These are phyloP conservation scores for Zea mays DNA, from an alignment of 176 grass and related monocot species.

Conservation along the genomic window DNA sequence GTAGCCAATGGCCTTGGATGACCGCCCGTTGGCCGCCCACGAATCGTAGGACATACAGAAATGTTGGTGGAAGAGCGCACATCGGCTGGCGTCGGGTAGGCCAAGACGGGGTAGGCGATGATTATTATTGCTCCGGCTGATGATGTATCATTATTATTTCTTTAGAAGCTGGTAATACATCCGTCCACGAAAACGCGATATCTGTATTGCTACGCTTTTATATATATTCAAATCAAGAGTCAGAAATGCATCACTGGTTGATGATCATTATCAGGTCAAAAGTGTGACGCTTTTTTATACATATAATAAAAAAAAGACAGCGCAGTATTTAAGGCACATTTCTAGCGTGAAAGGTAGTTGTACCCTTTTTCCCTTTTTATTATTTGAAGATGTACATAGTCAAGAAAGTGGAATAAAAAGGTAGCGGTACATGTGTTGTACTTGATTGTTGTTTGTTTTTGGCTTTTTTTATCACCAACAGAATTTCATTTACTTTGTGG, in stretches of 20 bases:
- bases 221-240: not conserved
- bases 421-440: no score
- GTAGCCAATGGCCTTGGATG: slow-evolving; percentile 1
- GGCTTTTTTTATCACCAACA: no score
- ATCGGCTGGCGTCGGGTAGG: not conserved
- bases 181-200: not conserved
- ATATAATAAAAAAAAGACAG: not conserved
- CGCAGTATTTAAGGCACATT: not conserved
- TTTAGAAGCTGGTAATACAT: slow-evolving; percentile 4
- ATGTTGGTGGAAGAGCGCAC: not conserved
- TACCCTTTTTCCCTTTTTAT: not conserved
- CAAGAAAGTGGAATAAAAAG: no score
- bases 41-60: not conserved
- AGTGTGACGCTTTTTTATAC: not conserved
- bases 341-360: not conserved
- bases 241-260: not conserved
- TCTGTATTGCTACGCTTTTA: not conserved
- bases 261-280: not conserved
- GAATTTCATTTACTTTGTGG: no score
- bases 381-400: no score
- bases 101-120: not conserved
- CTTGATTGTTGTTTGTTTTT: no score
- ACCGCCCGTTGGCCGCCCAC: not conserved
- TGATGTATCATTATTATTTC: not conserved
- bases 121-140: not conserved